Evolutionary conservation across 2,329 filamentous ascomycete species (phyloP).

Genomic region (Alternaria sp.): DNA sequence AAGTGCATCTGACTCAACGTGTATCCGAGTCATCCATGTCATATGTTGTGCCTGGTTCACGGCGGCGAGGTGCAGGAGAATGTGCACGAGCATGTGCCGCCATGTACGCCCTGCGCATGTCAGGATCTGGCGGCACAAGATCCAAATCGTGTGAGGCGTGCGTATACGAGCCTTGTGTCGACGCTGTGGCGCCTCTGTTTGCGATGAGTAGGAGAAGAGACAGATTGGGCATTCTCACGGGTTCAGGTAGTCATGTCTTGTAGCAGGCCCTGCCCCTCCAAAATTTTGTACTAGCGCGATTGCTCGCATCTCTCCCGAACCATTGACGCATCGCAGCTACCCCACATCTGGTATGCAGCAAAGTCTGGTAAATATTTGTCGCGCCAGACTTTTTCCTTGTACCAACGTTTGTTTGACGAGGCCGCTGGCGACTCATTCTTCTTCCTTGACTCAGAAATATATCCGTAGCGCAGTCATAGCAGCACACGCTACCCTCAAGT

Average conservation of each 20-base stretch:
- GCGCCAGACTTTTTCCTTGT: constrained; percentile 40
- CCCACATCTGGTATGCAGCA: constrained; percentile 42
- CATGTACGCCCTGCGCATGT: constrained; percentile 12
- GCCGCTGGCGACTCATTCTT: constrained; percentile 46
- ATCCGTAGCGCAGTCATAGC: constrained; percentile 15
- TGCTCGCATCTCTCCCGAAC: constrained; percentile 20
- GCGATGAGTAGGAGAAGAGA: neutral
- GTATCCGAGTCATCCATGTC: neutral
- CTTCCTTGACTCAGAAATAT: constrained; percentile 40
- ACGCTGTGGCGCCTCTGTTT: constrained; percentile 18
- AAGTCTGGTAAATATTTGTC: constrained; percentile 25
- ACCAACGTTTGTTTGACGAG: constrained; percentile 30
- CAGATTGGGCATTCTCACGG: neutral
- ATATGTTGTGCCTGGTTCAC: constrained; percentile 5
- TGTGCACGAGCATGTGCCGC: constrained; percentile 2
- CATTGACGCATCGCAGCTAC: constrained; percentile 40
- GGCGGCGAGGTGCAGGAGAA: constrained; percentile 15
- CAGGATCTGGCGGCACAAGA: constrained; percentile 13
- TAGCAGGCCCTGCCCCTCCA: constrained; percentile 25
- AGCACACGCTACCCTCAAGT: neutral
- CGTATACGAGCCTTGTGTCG: constrained; percentile 9
- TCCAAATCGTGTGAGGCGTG: constrained; percentile 7
- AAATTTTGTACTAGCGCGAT: constrained; percentile 39
- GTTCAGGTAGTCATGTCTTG: too few species aligned
- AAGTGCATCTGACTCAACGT: constrained; percentile 10